These are phyloP conservation scores for Paraphaeosphaeria minitans DNA, from an alignment of 2,329 filamentous ascomycete species.

Conservation along the genomic window DNA sequence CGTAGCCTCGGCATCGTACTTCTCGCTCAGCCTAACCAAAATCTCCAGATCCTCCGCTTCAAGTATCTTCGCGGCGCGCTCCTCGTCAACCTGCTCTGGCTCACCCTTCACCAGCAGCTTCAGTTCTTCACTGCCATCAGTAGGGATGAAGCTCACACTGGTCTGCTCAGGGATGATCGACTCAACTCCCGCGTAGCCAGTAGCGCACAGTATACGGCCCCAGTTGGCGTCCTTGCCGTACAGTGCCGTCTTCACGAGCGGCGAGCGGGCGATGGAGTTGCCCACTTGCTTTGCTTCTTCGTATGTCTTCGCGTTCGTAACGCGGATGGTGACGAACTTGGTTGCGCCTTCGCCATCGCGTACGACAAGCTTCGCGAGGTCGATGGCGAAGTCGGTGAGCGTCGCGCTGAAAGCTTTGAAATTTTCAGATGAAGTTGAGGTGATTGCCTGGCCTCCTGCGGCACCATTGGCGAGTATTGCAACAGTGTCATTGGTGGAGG, in stretches of 20 bases:
- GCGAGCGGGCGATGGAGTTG: conserved; percentile 85
- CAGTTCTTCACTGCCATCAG: conserved; percentile 76
- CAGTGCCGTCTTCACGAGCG: conserved; percentile 94
- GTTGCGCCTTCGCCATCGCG: conserved; percentile 97
- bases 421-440: conserved; percentile 61
- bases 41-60: conserved; percentile 80
- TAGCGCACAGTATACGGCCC: conserved; percentile 94
- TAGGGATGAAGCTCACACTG: conserved; percentile 77
- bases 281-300: conserved; percentile 78
- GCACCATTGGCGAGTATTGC: conserved; percentile 95
- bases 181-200: conserved; percentile 76
- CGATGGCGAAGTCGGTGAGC: conserved; percentile 77
- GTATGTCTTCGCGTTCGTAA: conserved; percentile 73
- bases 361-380: conserved; percentile 90
- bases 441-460: conserved; percentile 72
- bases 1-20: conserved; percentile 66
- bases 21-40: conserved; percentile 72
- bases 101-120: conserved; percentile 79
- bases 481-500: conserved; percentile 95
- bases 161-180: conserved; percentile 72
- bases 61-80: conserved; percentile 75
- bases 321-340: conserved; percentile 94
- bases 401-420: conserved; percentile 73
- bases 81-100: conserved; percentile 79
- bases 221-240: conserved; percentile 99